A percentile compares a stretch with the other conserved stretches of the same genome.
Evolutionary conservation across 306 rosid genomes (phyloP).

Genomic region (Sindora glabra): DNA sequence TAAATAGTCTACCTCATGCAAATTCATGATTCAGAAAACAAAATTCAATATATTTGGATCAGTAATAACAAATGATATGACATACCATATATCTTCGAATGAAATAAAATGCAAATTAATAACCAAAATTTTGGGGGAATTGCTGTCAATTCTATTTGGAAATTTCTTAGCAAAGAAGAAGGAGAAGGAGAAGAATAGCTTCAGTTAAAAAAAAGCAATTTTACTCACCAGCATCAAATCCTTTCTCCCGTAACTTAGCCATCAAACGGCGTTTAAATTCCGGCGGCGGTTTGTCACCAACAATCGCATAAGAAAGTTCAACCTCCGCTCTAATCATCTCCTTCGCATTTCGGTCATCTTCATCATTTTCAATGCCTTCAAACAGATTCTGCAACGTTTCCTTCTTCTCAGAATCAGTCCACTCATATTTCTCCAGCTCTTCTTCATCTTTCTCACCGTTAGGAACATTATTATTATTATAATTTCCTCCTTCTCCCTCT

Average conservation of each 20-base stretch:
- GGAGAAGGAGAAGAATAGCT: too few species aligned
- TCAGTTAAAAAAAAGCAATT: too few species aligned
- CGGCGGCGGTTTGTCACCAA: constrained; percentile 19
- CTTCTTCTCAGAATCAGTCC: constrained; percentile 31
- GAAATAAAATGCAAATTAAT: too few species aligned
- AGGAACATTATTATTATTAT: too few species aligned
- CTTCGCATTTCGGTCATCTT: constrained; percentile 18
- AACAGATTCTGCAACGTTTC: constrained; percentile 30
- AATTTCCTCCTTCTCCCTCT: too few species aligned
- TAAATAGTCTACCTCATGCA: too few species aligned
- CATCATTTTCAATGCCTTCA: neutral
- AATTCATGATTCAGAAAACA: too few species aligned
- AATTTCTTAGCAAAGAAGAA: too few species aligned
- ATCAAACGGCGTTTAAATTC: constrained; percentile 58
- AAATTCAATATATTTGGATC: too few species aligned
- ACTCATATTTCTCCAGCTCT: constrained; percentile 19
- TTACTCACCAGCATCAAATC: constrained; percentile 85
- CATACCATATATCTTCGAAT: too few species aligned
- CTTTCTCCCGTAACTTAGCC: constrained; percentile 50
- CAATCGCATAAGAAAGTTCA: constrained; percentile 20
- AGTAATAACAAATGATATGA: neutral
- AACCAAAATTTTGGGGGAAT: too few species aligned
- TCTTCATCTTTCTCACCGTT: neutral
- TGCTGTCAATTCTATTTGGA: too few species aligned
- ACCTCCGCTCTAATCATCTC: constrained; percentile 28